Evolutionary conservation across 805 yeast genomes (phyloP).

Genomic region (Schizosaccharomyces lindneri): DNA sequence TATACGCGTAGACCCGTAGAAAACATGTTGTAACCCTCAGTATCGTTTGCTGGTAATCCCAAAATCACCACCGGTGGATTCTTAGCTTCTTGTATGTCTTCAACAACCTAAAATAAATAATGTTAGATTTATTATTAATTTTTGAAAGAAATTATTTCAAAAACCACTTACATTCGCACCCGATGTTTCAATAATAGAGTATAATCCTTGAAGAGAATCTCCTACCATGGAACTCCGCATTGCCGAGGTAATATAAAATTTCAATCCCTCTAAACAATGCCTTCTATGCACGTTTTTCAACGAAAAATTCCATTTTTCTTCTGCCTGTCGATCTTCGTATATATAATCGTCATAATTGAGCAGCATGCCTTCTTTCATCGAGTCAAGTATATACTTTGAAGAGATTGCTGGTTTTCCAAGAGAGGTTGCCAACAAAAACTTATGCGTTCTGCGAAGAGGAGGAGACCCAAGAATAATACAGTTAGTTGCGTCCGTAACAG

Average conservation of each 20-base stretch:
- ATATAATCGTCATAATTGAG: background rate
- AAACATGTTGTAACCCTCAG: background rate
- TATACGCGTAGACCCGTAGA: background rate
- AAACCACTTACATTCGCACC: background rate
- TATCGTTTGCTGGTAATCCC: background rate
- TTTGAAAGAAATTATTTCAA: background rate
- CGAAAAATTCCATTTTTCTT: background rate
- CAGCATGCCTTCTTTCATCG: background rate
- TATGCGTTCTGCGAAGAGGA: background rate
- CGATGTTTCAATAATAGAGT: background rate
- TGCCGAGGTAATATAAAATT: background rate
- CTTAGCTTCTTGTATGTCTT: background rate
- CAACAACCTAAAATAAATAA: background rate
- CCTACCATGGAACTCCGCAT: background rate
- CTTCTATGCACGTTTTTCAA: background rate
- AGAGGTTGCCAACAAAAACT: background rate
- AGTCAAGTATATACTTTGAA: background rate
- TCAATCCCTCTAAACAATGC: background rate
- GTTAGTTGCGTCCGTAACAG: background rate
- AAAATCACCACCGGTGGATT: background rate
- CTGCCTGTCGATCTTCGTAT: background rate
- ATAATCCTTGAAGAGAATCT: background rate
- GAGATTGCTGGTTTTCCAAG: background rate
- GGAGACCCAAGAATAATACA: background rate
- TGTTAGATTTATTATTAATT: background rate